Evolutionary conservation across 768 basidiomycete species (phyloP).

Genomic region (Kwoniella sp.): DNA sequence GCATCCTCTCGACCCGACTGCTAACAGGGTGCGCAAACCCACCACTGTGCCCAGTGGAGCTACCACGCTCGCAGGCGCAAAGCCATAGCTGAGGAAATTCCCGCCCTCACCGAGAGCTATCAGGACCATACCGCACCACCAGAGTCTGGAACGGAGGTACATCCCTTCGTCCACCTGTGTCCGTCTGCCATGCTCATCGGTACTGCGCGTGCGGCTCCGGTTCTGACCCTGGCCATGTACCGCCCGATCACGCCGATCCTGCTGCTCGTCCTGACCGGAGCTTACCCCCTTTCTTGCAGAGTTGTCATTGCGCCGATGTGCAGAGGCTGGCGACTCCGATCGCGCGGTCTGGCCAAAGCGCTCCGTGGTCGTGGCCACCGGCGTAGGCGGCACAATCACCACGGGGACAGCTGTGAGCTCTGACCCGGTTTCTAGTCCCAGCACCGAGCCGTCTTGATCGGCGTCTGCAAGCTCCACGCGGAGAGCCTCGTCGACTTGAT

Average conservation of each 20-base stretch:
- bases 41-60: constrained; percentile 91
- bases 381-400: background rate
- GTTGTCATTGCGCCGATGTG: background rate
- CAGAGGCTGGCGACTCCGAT: background rate
- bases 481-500: too few species aligned
- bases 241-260: background rate
- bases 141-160: constrained; percentile 78
- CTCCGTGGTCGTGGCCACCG: background rate
- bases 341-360: background rate
- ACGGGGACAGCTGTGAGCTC: constrained; percentile 13
- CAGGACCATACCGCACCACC: constrained; percentile 84
- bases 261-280: background rate
- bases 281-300: background rate
- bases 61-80: constrained; percentile 57
- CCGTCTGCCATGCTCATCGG: constrained; percentile 5
- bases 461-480: background rate
- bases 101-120: constrained; percentile 88
- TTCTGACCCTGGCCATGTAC: too few species aligned
- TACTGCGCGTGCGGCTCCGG: background rate
- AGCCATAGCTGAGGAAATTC: constrained; percentile 65
- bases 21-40: too few species aligned
- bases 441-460: background rate
- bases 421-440: background rate
- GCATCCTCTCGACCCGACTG: too few species aligned
- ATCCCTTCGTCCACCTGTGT: constrained; percentile 49